Conservation (phyloP, 2,329 filamentous ascomycete genomes). For the Diaporthe destruens region DNA sequence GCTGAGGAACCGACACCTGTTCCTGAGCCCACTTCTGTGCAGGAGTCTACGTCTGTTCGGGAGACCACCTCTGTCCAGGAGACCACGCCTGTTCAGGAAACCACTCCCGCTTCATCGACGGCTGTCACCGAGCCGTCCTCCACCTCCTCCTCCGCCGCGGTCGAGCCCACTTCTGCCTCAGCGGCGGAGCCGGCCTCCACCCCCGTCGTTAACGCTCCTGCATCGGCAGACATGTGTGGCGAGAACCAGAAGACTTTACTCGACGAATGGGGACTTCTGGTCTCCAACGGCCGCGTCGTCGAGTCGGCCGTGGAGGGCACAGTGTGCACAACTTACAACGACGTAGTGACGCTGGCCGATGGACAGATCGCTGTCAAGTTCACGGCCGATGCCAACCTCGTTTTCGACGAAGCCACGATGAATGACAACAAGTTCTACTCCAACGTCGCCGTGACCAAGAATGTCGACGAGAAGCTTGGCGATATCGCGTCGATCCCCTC, state of each 20-base stretch:
- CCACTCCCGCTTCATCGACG: background rate
- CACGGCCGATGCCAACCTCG: slow-evolving; percentile 36
- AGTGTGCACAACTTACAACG: slow-evolving; percentile 37
- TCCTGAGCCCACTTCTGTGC: background rate
- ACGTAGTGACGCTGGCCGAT: slow-evolving; percentile 30
- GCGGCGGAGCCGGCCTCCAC: background rate
- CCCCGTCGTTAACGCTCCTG: slow-evolving; percentile 29
- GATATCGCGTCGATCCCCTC: slow-evolving; percentile 30
- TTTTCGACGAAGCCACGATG: slow-evolving; percentile 34
- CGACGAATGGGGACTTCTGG: slow-evolving; percentile 33
- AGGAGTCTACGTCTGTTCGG: background rate
- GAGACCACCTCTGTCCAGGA: background rate
- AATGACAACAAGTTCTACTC: slow-evolving; percentile 38
- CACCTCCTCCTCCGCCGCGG: slow-evolving; percentile 5
- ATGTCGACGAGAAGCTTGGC: slow-evolving; percentile 28
- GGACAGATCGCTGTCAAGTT: slow-evolving; percentile 21
- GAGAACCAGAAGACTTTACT: slow-evolving; percentile 30
- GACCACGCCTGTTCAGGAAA: background rate
- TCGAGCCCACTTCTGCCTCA: background rate
- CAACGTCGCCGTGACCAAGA: slow-evolving; percentile 31
- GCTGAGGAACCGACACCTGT: slow-evolving; percentile 3
- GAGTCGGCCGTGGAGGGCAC: slow-evolving; percentile 33
- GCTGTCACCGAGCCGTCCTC: background rate
- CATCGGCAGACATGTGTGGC: slow-evolving; percentile 27
- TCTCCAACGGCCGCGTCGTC: slow-evolving; percentile 31